Evolutionary conservation across 2,329 filamentous ascomycete genomes (phyloP), one percentile per base, ranked within the genome.

Genomic region (Colletotrichum godetiae): DNA sequence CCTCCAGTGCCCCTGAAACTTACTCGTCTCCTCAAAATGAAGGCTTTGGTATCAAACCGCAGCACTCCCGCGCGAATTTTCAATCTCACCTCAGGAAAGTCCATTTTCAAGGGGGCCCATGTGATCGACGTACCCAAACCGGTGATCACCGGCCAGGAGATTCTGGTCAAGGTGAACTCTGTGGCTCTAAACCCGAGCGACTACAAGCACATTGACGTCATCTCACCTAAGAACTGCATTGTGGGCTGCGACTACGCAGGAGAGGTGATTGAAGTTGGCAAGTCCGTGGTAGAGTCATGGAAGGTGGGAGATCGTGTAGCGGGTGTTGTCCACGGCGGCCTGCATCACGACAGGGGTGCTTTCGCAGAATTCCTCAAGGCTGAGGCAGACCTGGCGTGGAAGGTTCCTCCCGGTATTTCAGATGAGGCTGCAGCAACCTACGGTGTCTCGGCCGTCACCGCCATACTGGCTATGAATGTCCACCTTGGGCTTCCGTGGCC

Each of bases 121-220:
- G 31, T 58, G 11, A 58, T 24, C 56, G 49, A 71, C 27, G 24
- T 61, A 11, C 35, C 60, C 11, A 70, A 58, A 1, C 72, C 72
- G 24, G 59, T 55, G 8, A 67, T 72, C 46, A 24, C 12, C 3
- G 63, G 61, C 37, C 58, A 74, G 12, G 75, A 80, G 59, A 75
- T 81, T 33, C 72, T 81, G 27, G 77, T 82, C 57, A 77, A 77
- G 57, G 79, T 79, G 63, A 75, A 74, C 27, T 76, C 79, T 4
- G 77, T 82, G 8, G 80, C 80, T 10, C 75, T 82, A n/a, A 82
- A 82, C 78, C 72, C 78, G 73, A 68, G 80, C 13, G 81, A 83
- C 70, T 79, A 77, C 57, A 81, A 82, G 75, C 75, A 74, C 61
- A 74, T 83, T 62, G 68, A 80, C 60, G 19, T 58, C 22, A 58